Base-by-base conservation (phyloP, 140 eudicot species). In the Bidens hawaiensis region DNA sequence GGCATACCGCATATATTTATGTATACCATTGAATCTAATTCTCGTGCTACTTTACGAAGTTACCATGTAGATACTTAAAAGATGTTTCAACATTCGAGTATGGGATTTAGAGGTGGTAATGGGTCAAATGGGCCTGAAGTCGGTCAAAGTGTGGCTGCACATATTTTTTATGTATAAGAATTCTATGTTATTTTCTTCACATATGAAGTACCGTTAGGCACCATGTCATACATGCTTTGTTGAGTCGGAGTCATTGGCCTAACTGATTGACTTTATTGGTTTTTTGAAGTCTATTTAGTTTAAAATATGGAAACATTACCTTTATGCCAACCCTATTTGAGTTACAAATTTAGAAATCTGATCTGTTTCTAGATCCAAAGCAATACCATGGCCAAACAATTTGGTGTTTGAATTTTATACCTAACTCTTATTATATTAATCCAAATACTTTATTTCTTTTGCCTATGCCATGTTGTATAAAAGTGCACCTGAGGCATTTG, bases 371-470 rank as follows among this genome's bases (percentile, higher is more conserved):
- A 71, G 53, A 38, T 43, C 13, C 41, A 47, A 66, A 68, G 59
- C 52, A 42, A 38, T 56, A 53, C 40, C 22, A 4, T 53, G 34
- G 45, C 38, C 73, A 30, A 47, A 65, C 3, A 47, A 11, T 36
- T 57, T 28, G 53, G 67, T 64, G 14, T 66, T 65, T 47, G 4
- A 47, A 47, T 25, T 18, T 47, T 40, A 8, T 67, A 50, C 45
- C 65, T 75, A 69, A 72, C 40, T 72, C 24, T 41, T 51, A 49
- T 53, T 24, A 67, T 42, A 60, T n/a, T n/a, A n/a, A n/a, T 36
- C 16, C 11, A 41, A 31, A 46, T 14, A 52, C 54, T 63, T 41
- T 61, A n/a, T 47, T 68, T 51, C 36, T 47, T 52, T 45, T 51
- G 60, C 19, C 58, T 68, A 38, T 41, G 25, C 5, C 9, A 18